Evolutionary conservation across 139 green algal species (phyloP).

Genomic region (Volvox africanus): DNA sequence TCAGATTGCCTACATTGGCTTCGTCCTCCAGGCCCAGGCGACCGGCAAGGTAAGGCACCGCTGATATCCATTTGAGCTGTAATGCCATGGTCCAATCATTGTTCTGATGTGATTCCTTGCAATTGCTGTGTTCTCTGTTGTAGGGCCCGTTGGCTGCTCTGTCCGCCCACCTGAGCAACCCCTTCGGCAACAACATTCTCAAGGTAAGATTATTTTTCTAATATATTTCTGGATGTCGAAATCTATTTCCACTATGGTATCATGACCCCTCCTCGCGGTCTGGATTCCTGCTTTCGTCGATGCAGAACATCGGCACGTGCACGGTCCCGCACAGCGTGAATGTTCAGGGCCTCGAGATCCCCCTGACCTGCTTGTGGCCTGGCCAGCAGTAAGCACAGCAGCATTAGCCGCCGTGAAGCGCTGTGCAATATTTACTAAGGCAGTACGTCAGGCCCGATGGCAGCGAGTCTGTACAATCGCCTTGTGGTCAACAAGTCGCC

Average conservation of each 20-base stretch:
- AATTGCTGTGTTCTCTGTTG: background rate
- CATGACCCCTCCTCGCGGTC: background rate
- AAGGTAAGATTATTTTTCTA: too few relatives aligned
- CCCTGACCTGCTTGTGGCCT: conserved; percentile 82
- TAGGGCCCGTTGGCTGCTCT: conserved; percentile 69
- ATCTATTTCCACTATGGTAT: background rate
- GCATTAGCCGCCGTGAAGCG: background rate
- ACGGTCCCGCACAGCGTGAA: conserved; percentile 72
- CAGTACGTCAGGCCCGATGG: background rate
- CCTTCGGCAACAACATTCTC: conserved; percentile 73
- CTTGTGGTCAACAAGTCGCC: background rate
- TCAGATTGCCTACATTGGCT: conserved; percentile 63
- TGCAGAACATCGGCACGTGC: conserved; percentile 79
- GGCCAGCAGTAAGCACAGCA: conserved; percentile 59
- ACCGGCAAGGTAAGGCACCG: conserved; percentile 72
- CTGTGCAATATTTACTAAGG: background rate
- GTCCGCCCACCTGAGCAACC: conserved; percentile 75
- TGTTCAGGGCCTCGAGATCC: conserved; percentile 81
- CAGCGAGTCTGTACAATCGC: background rate
- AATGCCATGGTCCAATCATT: background rate
- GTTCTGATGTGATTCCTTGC: background rate
- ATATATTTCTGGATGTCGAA: too few relatives aligned
- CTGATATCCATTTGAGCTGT: background rate
- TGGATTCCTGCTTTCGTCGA: too few relatives aligned
- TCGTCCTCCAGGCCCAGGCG: conserved; percentile 78